phyloP scores from a whole-genome alignment of 257 asterid species.

The Petunia axillaris region DNA sequence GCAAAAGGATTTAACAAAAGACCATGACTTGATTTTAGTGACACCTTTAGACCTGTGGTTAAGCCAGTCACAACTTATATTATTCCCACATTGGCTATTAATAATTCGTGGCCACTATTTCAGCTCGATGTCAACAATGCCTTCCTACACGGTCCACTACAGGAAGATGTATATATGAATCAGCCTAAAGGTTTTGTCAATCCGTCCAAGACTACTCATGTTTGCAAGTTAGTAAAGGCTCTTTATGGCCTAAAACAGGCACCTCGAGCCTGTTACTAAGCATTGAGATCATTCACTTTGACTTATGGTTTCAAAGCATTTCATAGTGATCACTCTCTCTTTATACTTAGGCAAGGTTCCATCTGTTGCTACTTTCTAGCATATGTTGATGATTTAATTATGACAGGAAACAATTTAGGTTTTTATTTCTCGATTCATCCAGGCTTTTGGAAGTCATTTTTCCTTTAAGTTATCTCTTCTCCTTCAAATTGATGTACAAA shows the following conservation, averaged over 20 bases:
- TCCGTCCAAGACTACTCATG: not conserved
- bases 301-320: not conserved
- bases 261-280: not conserved
- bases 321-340: not conserved
- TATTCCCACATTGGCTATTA: not conserved
- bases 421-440: not conserved
- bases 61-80: not conserved
- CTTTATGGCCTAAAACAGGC: not conserved
- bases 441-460: not conserved
- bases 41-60: not conserved
- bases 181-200: not conserved
- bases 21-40: not conserved
- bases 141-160: not conserved
- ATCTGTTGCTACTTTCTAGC: not conserved
- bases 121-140: conserved; percentile 12
- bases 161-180: not conserved
- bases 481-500: not conserved
- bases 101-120: not conserved
- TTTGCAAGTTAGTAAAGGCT: not conserved
- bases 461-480: not conserved
- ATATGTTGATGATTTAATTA: too few relatives aligned
- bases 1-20: not conserved
- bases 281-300: not conserved
- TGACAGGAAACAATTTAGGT: not conserved
- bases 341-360: not conserved